Evolutionary conservation across 306 rosid species (phyloP), one percentile per base, ranked within the genome.

Genomic region (Cyclanthera cordifolia): DNA sequence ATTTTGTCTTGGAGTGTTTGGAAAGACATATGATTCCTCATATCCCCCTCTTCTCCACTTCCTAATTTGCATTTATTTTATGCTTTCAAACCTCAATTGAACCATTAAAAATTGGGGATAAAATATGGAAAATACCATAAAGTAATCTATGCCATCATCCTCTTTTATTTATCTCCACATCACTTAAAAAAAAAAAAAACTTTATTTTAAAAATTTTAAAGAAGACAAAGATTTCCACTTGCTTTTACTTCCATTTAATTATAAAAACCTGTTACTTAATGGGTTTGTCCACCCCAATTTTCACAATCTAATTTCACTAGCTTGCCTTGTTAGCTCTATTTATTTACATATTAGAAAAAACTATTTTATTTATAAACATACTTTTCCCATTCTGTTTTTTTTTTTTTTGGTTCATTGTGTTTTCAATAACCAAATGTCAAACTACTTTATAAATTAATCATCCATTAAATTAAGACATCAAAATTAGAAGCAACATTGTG

Each of bases 11-110:
- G 45, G n/a, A 67, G 72, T 67, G 70, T 64, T 64, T 64, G 70
- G 72, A 49, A 67, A 67, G n/a, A 67, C 56, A 48, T 67, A 67
- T 48, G 72, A 67, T 67, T 67, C 72, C 11, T 66, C 71, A 65
- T 64, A 20, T 64, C 61, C 19, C 34, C 16, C 48, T 63, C 50
- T 39, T 34, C 53, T 46, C n/a, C 41, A 66, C 48, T 66, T 66
- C 48, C 71, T 59, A 59, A 21, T 67, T 67, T 67, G 54, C 54
- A 67, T 67, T 64, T 45, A 12, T 64, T 64, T 64, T 64, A 21
- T 43, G 20, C 52, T 21, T 64, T 43, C 34, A 41, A 43, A 64
- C 25, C n/a, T 41, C 32, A 43, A 64, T 64, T 23, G 14, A 63
- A 64, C 19, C 53, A 45, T 41, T 21, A 45, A 48, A 66, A 67